Evolutionary conservation across 352 stramenopile species (phyloP).

Genomic region (Plasmopara muralis): DNA sequence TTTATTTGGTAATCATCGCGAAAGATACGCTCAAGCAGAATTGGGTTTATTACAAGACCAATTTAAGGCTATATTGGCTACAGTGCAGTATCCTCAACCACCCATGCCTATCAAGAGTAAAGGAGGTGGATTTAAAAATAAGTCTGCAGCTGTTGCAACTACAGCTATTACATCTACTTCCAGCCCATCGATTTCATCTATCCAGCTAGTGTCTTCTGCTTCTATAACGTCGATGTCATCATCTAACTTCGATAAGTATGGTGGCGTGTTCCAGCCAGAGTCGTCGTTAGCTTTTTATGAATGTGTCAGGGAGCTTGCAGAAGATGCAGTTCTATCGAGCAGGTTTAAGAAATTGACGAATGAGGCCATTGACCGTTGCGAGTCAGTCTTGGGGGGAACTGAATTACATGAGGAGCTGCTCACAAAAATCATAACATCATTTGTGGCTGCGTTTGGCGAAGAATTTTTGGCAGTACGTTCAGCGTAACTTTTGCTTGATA

Average conservation of each 20-base stretch:
- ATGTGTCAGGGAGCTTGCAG: slow-evolving; percentile 35
- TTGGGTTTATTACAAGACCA: slow-evolving; percentile 50
- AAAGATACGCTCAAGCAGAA: slow-evolving; percentile 61
- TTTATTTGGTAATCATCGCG: slow-evolving; percentile 64
- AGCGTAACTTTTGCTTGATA: not conserved
- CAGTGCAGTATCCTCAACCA: slow-evolving; percentile 49
- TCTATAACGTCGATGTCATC: slow-evolving; percentile 30
- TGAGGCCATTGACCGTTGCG: slow-evolving; percentile 43
- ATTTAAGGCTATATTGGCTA: slow-evolving; percentile 34
- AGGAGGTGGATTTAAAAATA: slow-evolving; percentile 19
- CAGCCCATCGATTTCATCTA: slow-evolving; percentile 23
- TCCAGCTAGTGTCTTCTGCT: slow-evolving; percentile 18
- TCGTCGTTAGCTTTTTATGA: slow-evolving; percentile 47
- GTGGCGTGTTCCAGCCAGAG: slow-evolving; percentile 18
- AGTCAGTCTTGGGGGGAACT: slow-evolving; percentile 58
- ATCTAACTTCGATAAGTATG: slow-evolving; percentile 46
- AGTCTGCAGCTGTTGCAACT: slow-evolving; percentile 5
- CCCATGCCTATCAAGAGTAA: slow-evolving; percentile 27
- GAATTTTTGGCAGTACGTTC: slow-evolving; percentile 52
- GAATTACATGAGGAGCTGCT: slow-evolving; percentile 61
- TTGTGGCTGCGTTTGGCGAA: slow-evolving; percentile 50
- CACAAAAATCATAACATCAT: slow-evolving; percentile 62
- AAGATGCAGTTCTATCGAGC: slow-evolving; percentile 34
- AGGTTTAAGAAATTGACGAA: slow-evolving; percentile 36
- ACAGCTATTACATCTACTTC: slow-evolving; percentile 7